Percentiles rank a stretch among this genome's conserved stretches.
Evolutionary conservation across 306 rosid genomes (phyloP).

Genomic region (Ochetophila trinervis): DNA sequence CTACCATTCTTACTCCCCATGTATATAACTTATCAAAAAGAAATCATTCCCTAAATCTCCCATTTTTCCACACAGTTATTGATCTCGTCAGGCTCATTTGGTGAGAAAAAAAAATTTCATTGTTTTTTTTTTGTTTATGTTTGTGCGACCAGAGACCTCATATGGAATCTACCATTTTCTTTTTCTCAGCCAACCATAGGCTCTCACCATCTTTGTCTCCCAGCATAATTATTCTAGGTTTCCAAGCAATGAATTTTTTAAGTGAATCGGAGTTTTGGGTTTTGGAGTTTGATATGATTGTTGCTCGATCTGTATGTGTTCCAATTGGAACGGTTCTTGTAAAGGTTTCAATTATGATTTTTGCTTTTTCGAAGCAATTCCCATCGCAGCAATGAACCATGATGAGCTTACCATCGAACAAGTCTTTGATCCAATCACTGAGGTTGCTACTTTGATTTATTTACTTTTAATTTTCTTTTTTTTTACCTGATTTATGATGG

Average conservation of each 20-base stretch:
- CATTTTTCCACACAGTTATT: too few relatives aligned
- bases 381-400: slow-evolving; percentile 54
- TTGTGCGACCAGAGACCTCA: too few relatives aligned
- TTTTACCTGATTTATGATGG: neutral
- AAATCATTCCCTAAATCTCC: too few relatives aligned
- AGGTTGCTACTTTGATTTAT: neutral
- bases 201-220: too few relatives aligned
- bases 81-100: too few relatives aligned
- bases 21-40: too few relatives aligned
- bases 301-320: neutral
- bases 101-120: too few relatives aligned
- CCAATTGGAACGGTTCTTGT: neutral
- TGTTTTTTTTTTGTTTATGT: too few relatives aligned
- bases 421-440: slow-evolving; percentile 43
- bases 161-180: too few relatives aligned
- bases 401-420: slow-evolving; percentile 80
- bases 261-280: neutral
- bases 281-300: slow-evolving; percentile 2
- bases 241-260: neutral
- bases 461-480: neutral
- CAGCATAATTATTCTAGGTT: neutral
- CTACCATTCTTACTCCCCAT: too few relatives aligned
- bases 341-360: neutral
- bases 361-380: slow-evolving; percentile 8
- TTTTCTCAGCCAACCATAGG: too few relatives aligned